A percentile compares a stretch with the other conserved stretches of the same genome.
phyloP scores from a whole-genome alignment of 202 grass and related monocot genomes.

The Bolboschoenoplectus hybrid region DNA sequence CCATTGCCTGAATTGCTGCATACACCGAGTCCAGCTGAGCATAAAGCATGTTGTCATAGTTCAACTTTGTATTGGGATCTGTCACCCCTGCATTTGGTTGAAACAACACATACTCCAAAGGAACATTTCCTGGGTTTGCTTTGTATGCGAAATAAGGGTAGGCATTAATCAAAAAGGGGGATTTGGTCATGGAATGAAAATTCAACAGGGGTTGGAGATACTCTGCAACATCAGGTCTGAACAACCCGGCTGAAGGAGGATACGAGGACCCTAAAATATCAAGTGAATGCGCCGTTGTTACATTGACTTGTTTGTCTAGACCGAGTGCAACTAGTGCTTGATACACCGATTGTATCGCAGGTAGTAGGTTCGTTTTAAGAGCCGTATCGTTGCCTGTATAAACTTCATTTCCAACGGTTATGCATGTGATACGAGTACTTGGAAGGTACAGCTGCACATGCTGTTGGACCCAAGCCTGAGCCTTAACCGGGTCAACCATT shows the following conservation, averaged over 20 bases:
- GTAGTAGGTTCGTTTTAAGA: constrained; percentile 57
- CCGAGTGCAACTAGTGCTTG: constrained; percentile 53
- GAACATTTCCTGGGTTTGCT: constrained; percentile 56
- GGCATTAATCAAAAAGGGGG: constrained; percentile 89
- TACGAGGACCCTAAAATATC: constrained; percentile 77
- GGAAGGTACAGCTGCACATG: constrained; percentile 69
- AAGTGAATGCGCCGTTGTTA: constrained; percentile 81
- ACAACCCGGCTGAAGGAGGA: constrained; percentile 73
- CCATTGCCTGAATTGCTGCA: constrained; percentile 61
- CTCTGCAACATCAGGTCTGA: constrained; percentile 42
- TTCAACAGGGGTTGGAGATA: constrained; percentile 64
- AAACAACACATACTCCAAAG: constrained; percentile 79
- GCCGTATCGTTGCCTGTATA: constrained; percentile 71
- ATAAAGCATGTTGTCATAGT: constrained; percentile 96
- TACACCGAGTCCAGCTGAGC: constrained; percentile 94
- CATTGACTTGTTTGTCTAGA: constrained; percentile 64
- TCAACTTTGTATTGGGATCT: constrained; percentile 59
- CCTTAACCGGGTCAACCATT: constrained; percentile 55
- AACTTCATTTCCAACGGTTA: constrained; percentile 88
- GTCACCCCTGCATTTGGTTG: constrained; percentile 54
- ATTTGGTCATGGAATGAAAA: constrained; percentile 64
- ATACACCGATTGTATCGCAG: constrained; percentile 76
- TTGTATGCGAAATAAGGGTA: constrained; percentile 91
- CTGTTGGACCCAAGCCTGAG: constrained; percentile 72
- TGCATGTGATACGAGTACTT: constrained; percentile 69